phyloP scores from a whole-genome alignment of 108 stramenopile genomes.

The Nitzschia putrida region DNA sequence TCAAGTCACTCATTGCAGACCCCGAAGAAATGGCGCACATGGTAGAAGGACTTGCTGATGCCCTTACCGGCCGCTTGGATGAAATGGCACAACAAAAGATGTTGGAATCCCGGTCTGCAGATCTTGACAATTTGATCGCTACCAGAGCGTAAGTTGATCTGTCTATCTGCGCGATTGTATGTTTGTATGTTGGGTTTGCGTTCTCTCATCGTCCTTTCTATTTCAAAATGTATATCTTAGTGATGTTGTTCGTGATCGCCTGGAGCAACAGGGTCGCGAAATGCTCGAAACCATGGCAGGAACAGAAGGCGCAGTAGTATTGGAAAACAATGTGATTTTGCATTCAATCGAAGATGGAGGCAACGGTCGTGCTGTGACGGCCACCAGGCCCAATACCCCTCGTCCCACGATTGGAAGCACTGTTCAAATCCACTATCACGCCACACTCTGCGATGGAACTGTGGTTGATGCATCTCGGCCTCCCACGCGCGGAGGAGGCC shows the following conservation, averaged over 20 bases:
- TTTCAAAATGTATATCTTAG: slow-evolving; percentile 21
- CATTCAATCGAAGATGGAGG: slow-evolving; percentile 74
- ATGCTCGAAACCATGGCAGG: slow-evolving; percentile 76
- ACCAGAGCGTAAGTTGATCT: slow-evolving; percentile 66
- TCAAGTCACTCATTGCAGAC: slow-evolving; percentile 74
- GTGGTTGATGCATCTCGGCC: slow-evolving; percentile 71
- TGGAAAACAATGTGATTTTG: slow-evolving; percentile 68
- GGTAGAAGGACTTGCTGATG: slow-evolving; percentile 79
- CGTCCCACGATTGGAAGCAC: slow-evolving; percentile 68
- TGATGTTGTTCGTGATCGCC: slow-evolving; percentile 59
- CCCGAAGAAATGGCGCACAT: slow-evolving; percentile 76
- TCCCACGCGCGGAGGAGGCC: too few relatives aligned
- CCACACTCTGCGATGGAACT: slow-evolving; percentile 83
- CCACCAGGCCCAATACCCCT: not conserved
- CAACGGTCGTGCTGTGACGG: slow-evolving; percentile 43
- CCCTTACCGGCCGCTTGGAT: slow-evolving; percentile 70
- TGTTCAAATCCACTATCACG: slow-evolving; percentile 82
- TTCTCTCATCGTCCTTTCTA: not conserved
- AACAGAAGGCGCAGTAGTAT: slow-evolving; percentile 57
- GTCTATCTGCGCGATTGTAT: not conserved
- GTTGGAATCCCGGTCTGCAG: slow-evolving; percentile 54
- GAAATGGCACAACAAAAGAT: slow-evolving; percentile 62
- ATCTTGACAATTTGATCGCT: slow-evolving; percentile 71
- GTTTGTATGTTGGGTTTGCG: not conserved
- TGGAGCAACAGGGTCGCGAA: slow-evolving; percentile 66